phyloP scores from a whole-genome alignment of 2,329 filamentous ascomycete genomes.

The Rasamsonia emersonii region DNA sequence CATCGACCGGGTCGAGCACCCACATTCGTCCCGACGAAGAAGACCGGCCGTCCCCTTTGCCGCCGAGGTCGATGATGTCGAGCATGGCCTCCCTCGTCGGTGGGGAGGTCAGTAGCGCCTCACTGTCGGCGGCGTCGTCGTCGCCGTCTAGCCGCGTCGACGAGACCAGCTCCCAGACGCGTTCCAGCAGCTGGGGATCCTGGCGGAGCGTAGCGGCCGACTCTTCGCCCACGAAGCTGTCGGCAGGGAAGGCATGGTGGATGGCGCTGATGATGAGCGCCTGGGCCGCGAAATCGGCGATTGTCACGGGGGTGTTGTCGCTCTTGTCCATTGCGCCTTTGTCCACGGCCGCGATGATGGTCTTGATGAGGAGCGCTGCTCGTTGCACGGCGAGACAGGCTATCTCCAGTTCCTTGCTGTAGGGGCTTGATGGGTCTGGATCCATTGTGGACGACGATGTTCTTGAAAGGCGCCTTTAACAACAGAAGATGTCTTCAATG shows the following conservation, averaged over 20 bases:
- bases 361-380: constrained; percentile 51
- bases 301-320: constrained; percentile 53
- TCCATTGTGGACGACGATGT: too few species aligned
- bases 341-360: constrained; percentile 40
- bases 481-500: too few species aligned
- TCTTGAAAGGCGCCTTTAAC: too few species aligned
- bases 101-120: constrained; percentile 32
- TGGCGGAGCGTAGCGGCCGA: constrained; percentile 44
- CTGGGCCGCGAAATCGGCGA: constrained; percentile 57
- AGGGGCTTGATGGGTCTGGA: constrained; percentile 17
- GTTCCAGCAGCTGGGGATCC: constrained; percentile 40
- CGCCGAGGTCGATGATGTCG: constrained; percentile 52
- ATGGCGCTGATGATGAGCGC: constrained; percentile 52
- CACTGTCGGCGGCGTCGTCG: constrained; percentile 24
- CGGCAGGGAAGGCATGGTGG: constrained; percentile 45
- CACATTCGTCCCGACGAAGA: constrained; percentile 42
- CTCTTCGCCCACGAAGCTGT: constrained; percentile 56
- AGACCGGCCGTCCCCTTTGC: constrained; percentile 32
- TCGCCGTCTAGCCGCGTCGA: constrained; percentile 26
- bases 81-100: constrained; percentile 48
- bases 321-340: constrained; percentile 48
- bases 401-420: constrained; percentile 28
- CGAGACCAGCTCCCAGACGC: constrained; percentile 50
- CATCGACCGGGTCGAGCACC: constrained; percentile 59
- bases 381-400: constrained; percentile 43